phyloP scores from a whole-genome alignment of 805 yeast genomes.

The Saccharomycopsis lassenensis region DNA sequence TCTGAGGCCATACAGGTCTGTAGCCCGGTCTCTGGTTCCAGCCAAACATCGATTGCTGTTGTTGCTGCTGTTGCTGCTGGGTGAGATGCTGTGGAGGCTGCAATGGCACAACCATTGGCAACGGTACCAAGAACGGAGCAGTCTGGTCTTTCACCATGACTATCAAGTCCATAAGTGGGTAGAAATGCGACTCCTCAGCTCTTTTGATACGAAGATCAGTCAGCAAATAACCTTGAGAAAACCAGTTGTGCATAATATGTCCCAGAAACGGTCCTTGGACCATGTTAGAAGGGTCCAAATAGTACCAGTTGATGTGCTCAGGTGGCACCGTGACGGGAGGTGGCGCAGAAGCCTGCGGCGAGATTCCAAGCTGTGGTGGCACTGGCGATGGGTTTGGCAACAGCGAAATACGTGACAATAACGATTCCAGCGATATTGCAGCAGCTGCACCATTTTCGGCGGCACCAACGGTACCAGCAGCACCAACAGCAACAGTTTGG shows the following conservation, averaged over 20 bases:
- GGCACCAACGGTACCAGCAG: no score
- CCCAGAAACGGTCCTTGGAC: constrained; percentile 81
- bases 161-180: constrained; percentile 3
- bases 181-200: constrained; percentile 43
- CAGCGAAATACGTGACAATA: no score
- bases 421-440: no score
- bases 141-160: constrained; percentile 7
- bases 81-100: no score
- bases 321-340: constrained; percentile 25
- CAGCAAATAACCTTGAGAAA: constrained; percentile 44
- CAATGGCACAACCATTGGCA: no score
- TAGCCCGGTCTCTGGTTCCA: no score
- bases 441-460: no score
- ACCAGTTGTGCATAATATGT: constrained; percentile 70
- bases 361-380: constrained; percentile 11
- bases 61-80: no score
- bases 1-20: no score
- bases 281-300: constrained; percentile 56
- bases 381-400: constrained; percentile 13
- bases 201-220: constrained; percentile 48
- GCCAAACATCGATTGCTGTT: no score
- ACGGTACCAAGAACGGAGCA: no score
- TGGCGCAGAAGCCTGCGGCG: constrained; percentile 1
- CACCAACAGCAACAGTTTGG: no score
- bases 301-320: constrained; percentile 50